Percentiles rank a stretch among this genome's conserved stretches.
Conservation (phyloP, 164 flowering plant genomes). For the Pachysandra terminalis region DNA sequence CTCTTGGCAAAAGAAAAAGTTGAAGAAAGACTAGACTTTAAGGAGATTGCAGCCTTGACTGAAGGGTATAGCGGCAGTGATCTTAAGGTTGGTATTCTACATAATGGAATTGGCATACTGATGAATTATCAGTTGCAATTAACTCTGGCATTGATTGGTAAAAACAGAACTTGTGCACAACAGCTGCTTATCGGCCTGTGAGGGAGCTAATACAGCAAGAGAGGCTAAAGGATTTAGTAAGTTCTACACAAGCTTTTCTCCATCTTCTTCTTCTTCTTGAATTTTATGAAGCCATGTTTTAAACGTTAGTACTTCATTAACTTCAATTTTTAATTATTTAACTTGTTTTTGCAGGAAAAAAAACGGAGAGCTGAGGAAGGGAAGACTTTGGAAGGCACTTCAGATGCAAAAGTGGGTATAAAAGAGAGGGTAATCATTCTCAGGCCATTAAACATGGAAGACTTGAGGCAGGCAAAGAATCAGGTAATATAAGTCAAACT, state of each 20-base stretch:
- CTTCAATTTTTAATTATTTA: neutral
- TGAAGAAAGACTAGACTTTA: slow-evolving; percentile 44
- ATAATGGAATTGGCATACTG: neutral
- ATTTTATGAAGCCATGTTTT: neutral
- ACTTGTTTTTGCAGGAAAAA: neutral
- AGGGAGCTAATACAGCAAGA: slow-evolving; percentile 1
- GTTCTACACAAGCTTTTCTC: too few species aligned
- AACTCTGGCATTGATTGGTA: neutral
- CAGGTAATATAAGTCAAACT: too few species aligned
- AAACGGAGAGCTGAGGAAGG: slow-evolving; percentile 1
- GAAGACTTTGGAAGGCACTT: neutral
- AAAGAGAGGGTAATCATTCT: neutral
- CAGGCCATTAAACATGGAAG: too few species aligned
- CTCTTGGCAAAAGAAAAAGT: slow-evolving; percentile 60
- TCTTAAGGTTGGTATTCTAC: slow-evolving; percentile 53
- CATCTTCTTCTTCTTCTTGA: too few species aligned
- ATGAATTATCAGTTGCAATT: neutral
- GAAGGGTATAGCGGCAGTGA: slow-evolving; percentile 86
- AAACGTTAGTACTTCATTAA: neutral
- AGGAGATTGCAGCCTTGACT: slow-evolving; percentile 64
- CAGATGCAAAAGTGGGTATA: neutral
- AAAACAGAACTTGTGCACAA: too few species aligned
- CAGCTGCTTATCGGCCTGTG: too few species aligned
- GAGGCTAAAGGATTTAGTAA: too few species aligned
- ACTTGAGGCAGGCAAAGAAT: too few species aligned